These are phyloP conservation scores for Acanthamoeba rhysodes DNA, from an alignment of 208 protist genomes.

Conservation along the genomic window DNA sequence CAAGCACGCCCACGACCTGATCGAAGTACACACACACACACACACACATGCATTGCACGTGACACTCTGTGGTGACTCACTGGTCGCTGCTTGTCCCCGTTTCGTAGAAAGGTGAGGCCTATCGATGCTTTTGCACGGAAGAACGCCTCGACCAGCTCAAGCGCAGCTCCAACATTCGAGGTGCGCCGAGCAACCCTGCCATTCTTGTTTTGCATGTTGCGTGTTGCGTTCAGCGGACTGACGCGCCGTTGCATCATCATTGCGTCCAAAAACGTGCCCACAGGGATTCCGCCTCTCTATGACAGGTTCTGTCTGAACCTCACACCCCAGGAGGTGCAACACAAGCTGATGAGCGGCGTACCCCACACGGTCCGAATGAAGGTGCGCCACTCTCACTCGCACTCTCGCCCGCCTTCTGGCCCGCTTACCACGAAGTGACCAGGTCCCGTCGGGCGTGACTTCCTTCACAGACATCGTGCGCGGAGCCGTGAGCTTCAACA, in stretches of 20 bases:
- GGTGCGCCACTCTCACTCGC: constrained; percentile 28
- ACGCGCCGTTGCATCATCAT: background rate
- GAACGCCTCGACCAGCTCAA: constrained; percentile 80
- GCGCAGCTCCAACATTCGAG: background rate
- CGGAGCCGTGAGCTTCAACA: constrained; percentile 87
- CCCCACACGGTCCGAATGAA: constrained; percentile 85
- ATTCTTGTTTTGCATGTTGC: background rate
- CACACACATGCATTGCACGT: too few species aligned
- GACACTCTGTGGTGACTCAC: too few species aligned
- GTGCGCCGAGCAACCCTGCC: background rate
- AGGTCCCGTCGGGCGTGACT: constrained; percentile 79
- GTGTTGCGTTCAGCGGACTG: background rate
- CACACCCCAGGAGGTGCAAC: constrained; percentile 77
- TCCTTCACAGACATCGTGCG: constrained; percentile 86
- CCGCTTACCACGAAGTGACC: background rate
- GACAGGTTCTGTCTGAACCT: constrained; percentile 87
- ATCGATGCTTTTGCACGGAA: constrained; percentile 89
- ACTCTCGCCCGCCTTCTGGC: background rate
- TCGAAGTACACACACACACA: constrained; percentile 34
- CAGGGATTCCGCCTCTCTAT: constrained; percentile 70
- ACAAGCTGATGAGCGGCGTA: constrained; percentile 8
- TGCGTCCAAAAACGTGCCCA: background rate
- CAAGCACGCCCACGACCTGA: constrained; percentile 77
- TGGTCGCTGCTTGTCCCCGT: too few species aligned
- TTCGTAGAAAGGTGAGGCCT: constrained; percentile 85